Evolutionary conservation across 1,284 basidiomycete species (phyloP), one percentile per base, ranked within the genome.

Genomic region (Ganoderma leucocontextum): DNA sequence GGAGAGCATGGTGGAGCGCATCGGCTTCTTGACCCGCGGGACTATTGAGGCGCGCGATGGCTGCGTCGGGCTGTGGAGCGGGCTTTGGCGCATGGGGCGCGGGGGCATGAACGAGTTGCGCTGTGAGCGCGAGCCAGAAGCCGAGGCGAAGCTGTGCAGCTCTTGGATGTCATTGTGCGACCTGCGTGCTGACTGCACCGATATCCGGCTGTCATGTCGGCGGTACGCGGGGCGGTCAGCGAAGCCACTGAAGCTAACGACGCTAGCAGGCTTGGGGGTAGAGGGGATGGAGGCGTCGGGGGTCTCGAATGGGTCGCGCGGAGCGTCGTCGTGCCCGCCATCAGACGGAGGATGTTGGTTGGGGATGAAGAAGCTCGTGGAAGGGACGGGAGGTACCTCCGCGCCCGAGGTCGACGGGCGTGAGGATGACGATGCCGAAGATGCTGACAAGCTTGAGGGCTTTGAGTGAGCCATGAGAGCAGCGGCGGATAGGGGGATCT

Each of bases 1-100:
- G 35, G 80, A 81, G 35, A 94, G 82, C 83, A 92, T 87, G 0
- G 91, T 92, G 52, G 89, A 91, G 68, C 86, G 87, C 66, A 85
- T 85, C 17, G 87, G 85, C 64, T 84, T 84, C 33, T 82, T 81
- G 69, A 81, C 84, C 19, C 67, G 69, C 25, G 66, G 71, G 17
- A 75, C 66, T 38, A 78, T 38, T 39, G 74, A 68, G 39, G 71
- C 6, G 59, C 70, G 66, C 13, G 67, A 44, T 5, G 52, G 22
- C 6, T 58, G 64, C 39, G 38, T 67, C 47, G 64, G 38, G 39
- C 66, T 60, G 13, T 52, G 66, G 17, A 52, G 17, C 13, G 70
- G 49, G 35, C 75, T 73, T 13, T 69, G 67, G n/a, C 66, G 69
- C 15, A 75, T 66, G 12, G 76, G 77, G 0, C 60, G 69, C 19